Evolutionary conservation across 805 yeast genomes (phyloP).

Genomic region (Kurtzmaniella fragi): DNA sequence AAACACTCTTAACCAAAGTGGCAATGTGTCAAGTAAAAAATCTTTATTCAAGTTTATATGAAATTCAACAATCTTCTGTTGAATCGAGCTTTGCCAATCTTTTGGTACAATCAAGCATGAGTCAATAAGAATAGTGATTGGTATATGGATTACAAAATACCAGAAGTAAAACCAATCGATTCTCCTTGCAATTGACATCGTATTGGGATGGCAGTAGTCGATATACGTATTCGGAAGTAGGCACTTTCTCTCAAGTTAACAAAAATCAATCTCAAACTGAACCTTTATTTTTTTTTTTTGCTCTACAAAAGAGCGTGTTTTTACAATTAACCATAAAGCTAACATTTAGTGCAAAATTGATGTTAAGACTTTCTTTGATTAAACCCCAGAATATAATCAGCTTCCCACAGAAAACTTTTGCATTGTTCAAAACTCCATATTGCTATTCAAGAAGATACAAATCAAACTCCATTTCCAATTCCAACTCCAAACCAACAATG

Average conservation of each 20-base stretch:
- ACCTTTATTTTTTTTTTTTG: no score
- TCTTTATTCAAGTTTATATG: slow-evolving; percentile 70
- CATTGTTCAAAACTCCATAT: no score
- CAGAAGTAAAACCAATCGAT: slow-evolving; percentile 43
- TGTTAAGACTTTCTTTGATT: slow-evolving; percentile 53
- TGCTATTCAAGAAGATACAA: no score
- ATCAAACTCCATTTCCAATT: no score
- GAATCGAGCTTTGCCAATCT: slow-evolving; percentile 41
- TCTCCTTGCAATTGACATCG: slow-evolving; percentile 4
- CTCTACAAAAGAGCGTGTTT: no score
- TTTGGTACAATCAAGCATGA: slow-evolving; percentile 64
- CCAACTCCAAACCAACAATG: no score
- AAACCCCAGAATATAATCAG: slow-evolving; percentile 68
- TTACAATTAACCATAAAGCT: no score
- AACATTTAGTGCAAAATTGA: slow-evolving; percentile 35
- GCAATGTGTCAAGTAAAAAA: slow-evolving; percentile 53
- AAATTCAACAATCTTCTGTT: slow-evolving; percentile 45
- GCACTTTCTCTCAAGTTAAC: no score
- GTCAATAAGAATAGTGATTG: slow-evolving; percentile 73
- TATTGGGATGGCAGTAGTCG: no score
- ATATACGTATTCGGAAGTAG: no score
- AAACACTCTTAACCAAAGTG: slow-evolving; percentile 70
- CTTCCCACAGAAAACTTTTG: no score
- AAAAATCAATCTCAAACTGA: no score
- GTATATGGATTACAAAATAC: slow-evolving; percentile 62